phyloP scores from a whole-genome alignment of 2,329 filamentous ascomycete genomes.

The Chaetothyriales sp. region DNA sequence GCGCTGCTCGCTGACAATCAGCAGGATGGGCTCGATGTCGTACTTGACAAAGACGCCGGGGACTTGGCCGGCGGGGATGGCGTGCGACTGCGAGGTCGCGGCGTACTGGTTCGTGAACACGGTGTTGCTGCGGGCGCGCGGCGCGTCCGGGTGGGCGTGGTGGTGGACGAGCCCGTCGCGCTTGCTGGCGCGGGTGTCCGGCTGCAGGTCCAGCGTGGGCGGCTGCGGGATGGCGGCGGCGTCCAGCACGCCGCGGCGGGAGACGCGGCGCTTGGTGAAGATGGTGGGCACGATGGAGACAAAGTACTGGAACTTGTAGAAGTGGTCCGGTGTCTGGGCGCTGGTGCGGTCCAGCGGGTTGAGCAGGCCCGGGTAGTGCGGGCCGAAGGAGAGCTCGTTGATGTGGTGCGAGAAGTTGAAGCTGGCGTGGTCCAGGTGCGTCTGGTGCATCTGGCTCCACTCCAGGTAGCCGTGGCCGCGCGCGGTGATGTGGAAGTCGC shows the following conservation, averaged over 20 bases:
- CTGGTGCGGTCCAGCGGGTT: slow-evolving; percentile 91
- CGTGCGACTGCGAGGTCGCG: slow-evolving; percentile 71
- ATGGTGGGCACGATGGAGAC: slow-evolving; percentile 86
- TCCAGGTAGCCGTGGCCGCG: slow-evolving; percentile 88
- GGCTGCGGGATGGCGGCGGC: slow-evolving; percentile 24
- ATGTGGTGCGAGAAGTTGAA: slow-evolving; percentile 99
- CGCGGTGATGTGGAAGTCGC: slow-evolving; percentile 95
- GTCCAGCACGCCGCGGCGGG: slow-evolving; percentile 25
- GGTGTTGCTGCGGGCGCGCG: slow-evolving; percentile 33
- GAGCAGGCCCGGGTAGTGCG: slow-evolving; percentile 84
- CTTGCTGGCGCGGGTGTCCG: slow-evolving; percentile 18
- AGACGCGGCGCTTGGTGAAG: slow-evolving; percentile 48
- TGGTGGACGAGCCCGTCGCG: slow-evolving; percentile 17
- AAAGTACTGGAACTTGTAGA: slow-evolving; percentile 97
- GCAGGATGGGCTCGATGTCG: slow-evolving; percentile 87
- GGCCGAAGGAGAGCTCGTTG: slow-evolving; percentile 88
- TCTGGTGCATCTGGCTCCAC: slow-evolving; percentile 46
- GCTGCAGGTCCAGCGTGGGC: slow-evolving; percentile 22
- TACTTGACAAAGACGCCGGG: slow-evolving; percentile 98
- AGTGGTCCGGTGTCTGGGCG: slow-evolving; percentile 57
- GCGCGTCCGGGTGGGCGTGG: slow-evolving; percentile 14
- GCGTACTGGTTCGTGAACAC: slow-evolving; percentile 96
- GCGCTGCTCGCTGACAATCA: slow-evolving; percentile 71
- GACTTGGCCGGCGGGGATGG: slow-evolving; percentile 53
- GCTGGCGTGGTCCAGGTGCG: slow-evolving; percentile 56